Percentiles rank a stretch among this genome's conserved stretches.
These are phyloP conservation scores for Pseudozyma hubeiensis DNA, from an alignment of 1,284 basidiomycete species.

Conservation along the genomic window DNA sequence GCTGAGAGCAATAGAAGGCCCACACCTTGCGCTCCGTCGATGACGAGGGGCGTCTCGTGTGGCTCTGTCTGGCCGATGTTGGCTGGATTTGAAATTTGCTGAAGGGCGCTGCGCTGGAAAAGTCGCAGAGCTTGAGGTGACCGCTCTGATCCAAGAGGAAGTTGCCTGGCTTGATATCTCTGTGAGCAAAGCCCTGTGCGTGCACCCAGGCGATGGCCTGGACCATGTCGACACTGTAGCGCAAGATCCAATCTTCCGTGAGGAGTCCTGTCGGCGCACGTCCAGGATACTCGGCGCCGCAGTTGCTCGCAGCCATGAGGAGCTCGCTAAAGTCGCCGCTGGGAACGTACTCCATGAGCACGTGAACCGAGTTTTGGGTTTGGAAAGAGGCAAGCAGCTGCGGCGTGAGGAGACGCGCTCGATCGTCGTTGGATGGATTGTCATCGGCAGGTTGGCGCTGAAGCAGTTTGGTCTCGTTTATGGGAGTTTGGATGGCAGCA, in stretches of 20 bases:
- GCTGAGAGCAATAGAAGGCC: constrained; percentile 59
- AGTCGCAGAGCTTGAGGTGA: constrained; percentile 67
- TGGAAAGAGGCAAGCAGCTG: constrained; percentile 63
- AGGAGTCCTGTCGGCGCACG: constrained; percentile 57
- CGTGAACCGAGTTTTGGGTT: constrained; percentile 59
- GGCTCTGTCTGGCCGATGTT: not conserved
- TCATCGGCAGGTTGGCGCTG: constrained; percentile 17
- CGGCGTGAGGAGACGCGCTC: constrained; percentile 42
- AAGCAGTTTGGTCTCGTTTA: constrained; percentile 58
- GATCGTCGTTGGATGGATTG: not conserved
- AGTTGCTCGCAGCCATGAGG: constrained; percentile 56
- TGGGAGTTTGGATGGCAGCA: constrained; percentile 57
- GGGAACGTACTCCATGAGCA: constrained; percentile 67
- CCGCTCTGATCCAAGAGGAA: constrained; percentile 62
- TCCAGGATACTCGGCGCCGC: constrained; percentile 50
- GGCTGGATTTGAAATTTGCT: constrained; percentile 36
- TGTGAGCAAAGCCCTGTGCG: constrained; percentile 59
- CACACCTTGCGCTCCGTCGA: constrained; percentile 50
- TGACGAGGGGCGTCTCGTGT: constrained; percentile 2
- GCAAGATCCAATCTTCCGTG: constrained; percentile 55
- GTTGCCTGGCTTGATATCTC: constrained; percentile 67
- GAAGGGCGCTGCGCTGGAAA: constrained; percentile 65
- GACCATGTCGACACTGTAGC: constrained; percentile 65
- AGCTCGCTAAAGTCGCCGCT: constrained; percentile 66
- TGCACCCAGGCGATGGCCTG: constrained; percentile 66